Evolutionary conservation across 202 grass and related monocot genomes (phyloP), one percentile per base, ranked within the genome.

Genomic region (Digitaria exilis): DNA sequence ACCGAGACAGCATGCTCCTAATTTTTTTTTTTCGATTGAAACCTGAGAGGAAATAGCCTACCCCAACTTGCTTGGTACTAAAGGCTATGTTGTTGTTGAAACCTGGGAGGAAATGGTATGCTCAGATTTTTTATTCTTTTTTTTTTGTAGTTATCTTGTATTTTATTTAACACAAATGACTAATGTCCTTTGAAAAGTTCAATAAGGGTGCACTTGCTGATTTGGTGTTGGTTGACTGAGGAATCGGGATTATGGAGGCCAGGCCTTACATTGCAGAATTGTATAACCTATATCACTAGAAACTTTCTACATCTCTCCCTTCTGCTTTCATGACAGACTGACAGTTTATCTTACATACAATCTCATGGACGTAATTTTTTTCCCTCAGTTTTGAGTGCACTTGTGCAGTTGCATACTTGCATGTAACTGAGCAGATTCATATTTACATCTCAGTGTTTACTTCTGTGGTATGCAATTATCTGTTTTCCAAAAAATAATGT

Each of bases 191-290:
- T 7, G 28, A 80, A 84, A n/a, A 0, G 16, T 3, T 67, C 10
- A 46, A 6, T 29, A 11, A 71, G 9, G 31, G 10, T 29, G 0
- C 58, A 73, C 25, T 44, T 73, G 25, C 21, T 24, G 31, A 71
- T 49, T 42, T 81, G 82, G 15, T 76, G 69, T 80, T 84, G 9
- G 32, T 80, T 51, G 41, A 70, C 28, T 22, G 22, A 73, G 66
- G 21, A 83, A 69, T 14, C 28, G 29, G 75, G 21, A 84, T 78
- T 73, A 72, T 34, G 21, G 29, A 59, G 81, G 31, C 17, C 34
- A 84, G 49, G 50, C 12, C 43, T 74, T 79, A 66, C 1, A 46
- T 25, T 63, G 65, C 75, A 32, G 42, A 70, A 71, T 73, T 81
- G 14, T 56, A 57, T 77, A 57, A 41, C n/a, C 12, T 85, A 84